phyloP scores from a whole-genome alignment of 352 stramenopile genomes.

The Globisporangium alternatum region DNA sequence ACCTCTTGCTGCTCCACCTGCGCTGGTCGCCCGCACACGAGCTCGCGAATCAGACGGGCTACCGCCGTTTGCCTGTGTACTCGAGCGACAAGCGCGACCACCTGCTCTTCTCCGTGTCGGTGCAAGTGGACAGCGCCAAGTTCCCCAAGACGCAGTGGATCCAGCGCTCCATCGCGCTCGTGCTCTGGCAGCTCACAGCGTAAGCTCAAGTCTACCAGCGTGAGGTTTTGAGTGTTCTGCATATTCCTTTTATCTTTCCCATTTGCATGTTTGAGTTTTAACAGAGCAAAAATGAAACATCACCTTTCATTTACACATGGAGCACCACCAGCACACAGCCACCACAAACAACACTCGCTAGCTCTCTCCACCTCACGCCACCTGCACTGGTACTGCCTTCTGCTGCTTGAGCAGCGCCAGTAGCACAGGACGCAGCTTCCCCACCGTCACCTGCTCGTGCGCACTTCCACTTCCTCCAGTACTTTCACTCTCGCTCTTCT shows the following conservation, averaged over 20 bases:
- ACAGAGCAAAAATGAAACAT: neutral
- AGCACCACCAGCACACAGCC: neutral
- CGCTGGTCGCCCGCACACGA: slow-evolving; percentile 52
- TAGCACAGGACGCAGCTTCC: slow-evolving; percentile 43
- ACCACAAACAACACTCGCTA: neutral
- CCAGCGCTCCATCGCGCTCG: slow-evolving; percentile 77
- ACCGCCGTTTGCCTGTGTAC: slow-evolving; percentile 82
- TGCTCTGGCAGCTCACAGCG: slow-evolving; percentile 66
- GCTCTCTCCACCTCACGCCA: neutral
- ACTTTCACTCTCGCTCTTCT: neutral
- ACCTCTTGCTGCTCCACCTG: slow-evolving; percentile 63
- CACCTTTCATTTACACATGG: neutral
- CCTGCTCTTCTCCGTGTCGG: slow-evolving; percentile 82
- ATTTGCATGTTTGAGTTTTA: neutral
- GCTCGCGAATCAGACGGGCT: slow-evolving; percentile 18
- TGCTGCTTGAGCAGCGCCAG: slow-evolving; percentile 39
- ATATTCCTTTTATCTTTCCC: slow-evolving; percentile 4
- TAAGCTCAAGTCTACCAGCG: slow-evolving; percentile 16
- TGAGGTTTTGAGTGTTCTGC: neutral
- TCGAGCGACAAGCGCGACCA: slow-evolving; percentile 66
- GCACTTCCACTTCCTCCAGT: neutral
- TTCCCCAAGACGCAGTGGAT: slow-evolving; percentile 73
- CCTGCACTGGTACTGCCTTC: slow-evolving; percentile 2
- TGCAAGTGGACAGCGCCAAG: slow-evolving; percentile 43
- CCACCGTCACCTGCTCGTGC: slow-evolving; percentile 41